Conservation (phyloP, 1,139 yeast genomes). For the Taiozyma onychis region DNA sequence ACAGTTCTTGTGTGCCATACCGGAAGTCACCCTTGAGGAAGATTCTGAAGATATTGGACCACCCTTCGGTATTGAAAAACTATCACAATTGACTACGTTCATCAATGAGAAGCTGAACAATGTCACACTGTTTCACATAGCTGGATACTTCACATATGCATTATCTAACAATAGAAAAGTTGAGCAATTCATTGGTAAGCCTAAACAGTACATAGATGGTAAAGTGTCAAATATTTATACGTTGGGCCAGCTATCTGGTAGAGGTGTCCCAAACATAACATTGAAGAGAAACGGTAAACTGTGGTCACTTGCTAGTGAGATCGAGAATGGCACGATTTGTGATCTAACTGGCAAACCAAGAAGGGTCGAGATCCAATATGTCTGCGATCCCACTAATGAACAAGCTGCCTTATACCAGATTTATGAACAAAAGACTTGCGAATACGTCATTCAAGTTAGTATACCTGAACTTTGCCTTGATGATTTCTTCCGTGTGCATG, state of each 20-base stretch:
- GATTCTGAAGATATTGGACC: conserved; percentile 5
- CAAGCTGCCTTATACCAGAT: conserved; percentile 37
- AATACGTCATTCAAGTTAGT: conserved; percentile 55
- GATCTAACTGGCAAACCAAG: conserved; percentile 66
- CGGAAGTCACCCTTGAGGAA: neutral
- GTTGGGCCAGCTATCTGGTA: conserved; percentile 37
- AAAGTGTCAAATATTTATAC: conserved; percentile 27
- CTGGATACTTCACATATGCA: conserved; percentile 62
- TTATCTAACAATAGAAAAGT: conserved; percentile 51
- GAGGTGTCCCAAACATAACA: conserved; percentile 20
- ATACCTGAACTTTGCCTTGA: conserved; percentile 55
- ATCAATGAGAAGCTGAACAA: conserved; percentile 25
- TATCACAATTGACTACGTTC: conserved; percentile 3
- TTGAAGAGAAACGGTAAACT: conserved; percentile 31
- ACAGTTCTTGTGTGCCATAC: neutral
- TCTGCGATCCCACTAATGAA: conserved; percentile 47
- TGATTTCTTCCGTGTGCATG: conserved; percentile 39
- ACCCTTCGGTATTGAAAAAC: conserved; percentile 20
- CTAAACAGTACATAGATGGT: conserved; percentile 1
- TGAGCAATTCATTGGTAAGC: conserved; percentile 48
- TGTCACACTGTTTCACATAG: conserved; percentile 31
- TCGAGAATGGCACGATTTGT: conserved; percentile 63
- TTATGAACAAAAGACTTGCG: conserved; percentile 67
- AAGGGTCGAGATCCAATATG: conserved; percentile 55
- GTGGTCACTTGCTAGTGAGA: conserved; percentile 45